A percentile compares a stretch with the other conserved stretches of the same genome.
phyloP scores from a whole-genome alignment of 108 stramenopile genomes.

The Cylindrotheca closterium region DNA sequence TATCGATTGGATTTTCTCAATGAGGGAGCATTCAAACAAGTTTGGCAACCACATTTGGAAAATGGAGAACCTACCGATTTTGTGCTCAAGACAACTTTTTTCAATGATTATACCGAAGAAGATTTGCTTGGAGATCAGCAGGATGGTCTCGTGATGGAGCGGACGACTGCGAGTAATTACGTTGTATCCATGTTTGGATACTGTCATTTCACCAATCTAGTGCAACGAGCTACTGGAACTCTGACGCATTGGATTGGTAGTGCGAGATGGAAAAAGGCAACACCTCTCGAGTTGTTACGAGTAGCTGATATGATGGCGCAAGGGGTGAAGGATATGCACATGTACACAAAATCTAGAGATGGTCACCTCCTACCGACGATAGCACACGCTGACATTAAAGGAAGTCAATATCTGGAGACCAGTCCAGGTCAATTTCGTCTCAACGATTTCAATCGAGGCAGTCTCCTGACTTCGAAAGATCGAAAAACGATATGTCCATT shows the following conservation, averaged over 20 bases:
- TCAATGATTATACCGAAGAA: not conserved
- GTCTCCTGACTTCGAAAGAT: constrained; percentile 8
- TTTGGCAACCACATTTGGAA: constrained; percentile 4
- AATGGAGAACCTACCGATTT: not conserved
- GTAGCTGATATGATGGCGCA: constrained; percentile 3
- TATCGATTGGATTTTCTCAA: not conserved
- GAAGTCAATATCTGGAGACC: constrained; percentile 14
- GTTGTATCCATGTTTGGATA: constrained; percentile 57
- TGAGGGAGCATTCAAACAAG: constrained; percentile 9
- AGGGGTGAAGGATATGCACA: constrained; percentile 3
- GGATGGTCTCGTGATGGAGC: constrained; percentile 64
- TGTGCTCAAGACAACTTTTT: constrained; percentile 10
- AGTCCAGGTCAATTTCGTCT: not conserved
- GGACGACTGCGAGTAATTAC: constrained; percentile 48
- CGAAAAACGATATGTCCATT: constrained; percentile 15
- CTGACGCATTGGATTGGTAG: constrained; percentile 15
- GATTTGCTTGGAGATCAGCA: not conserved
- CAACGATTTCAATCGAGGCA: constrained; percentile 24
- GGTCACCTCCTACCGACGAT: constrained; percentile 3
- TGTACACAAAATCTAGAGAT: constrained; percentile 1
- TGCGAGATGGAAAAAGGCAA: not conserved
- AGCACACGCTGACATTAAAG: constrained; percentile 22
- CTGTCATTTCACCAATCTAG: constrained; percentile 49
- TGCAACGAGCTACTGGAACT: constrained; percentile 42
- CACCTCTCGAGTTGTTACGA: not conserved